Evolutionary conservation across 768 basidiomycete species (phyloP).

Genomic region (Psilocybe cyanescens): DNA sequence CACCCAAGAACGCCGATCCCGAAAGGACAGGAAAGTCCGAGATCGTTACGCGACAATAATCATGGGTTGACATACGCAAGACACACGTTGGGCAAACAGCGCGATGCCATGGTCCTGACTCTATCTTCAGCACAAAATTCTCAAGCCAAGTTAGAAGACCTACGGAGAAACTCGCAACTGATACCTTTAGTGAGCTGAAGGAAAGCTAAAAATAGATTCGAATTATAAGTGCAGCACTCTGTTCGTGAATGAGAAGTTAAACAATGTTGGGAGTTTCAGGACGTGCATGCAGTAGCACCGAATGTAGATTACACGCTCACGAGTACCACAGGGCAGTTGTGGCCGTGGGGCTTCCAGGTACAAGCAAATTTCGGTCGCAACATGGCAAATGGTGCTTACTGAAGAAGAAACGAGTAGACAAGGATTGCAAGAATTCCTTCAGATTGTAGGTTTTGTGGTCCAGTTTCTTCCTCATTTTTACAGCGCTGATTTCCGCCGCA

Average conservation of each 20-base stretch:
- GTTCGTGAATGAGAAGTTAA: not conserved
- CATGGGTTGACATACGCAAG: not conserved
- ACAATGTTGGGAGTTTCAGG: not conserved
- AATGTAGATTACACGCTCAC: too few relatives aligned
- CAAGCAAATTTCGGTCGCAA: too few relatives aligned
- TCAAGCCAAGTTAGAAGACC: conserved; percentile 6
- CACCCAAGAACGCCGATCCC: not conserved
- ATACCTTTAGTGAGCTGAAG: not conserved
- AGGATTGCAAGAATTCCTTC: too few relatives aligned
- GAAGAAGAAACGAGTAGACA: too few relatives aligned
- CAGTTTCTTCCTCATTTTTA: not conserved
- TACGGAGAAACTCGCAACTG: conserved; percentile 2
- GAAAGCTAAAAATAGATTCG: not conserved
- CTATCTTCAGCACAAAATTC: conserved; percentile 10
- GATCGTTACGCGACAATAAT: conserved; percentile 9
- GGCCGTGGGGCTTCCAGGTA: too few relatives aligned
- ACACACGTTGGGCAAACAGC: not conserved
- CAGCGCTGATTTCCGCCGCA: not conserved
- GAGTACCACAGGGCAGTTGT: too few relatives aligned
- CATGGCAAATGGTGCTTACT: too few relatives aligned
- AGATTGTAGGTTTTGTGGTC: not conserved
- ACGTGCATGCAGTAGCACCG: not conserved
- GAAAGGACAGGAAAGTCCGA: conserved; percentile 16
- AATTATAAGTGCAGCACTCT: not conserved
- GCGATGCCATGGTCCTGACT: not conserved